phyloP scores from a whole-genome alignment of 2,329 filamentous ascomycete species.

The Lasiodiplodia sp. region DNA sequence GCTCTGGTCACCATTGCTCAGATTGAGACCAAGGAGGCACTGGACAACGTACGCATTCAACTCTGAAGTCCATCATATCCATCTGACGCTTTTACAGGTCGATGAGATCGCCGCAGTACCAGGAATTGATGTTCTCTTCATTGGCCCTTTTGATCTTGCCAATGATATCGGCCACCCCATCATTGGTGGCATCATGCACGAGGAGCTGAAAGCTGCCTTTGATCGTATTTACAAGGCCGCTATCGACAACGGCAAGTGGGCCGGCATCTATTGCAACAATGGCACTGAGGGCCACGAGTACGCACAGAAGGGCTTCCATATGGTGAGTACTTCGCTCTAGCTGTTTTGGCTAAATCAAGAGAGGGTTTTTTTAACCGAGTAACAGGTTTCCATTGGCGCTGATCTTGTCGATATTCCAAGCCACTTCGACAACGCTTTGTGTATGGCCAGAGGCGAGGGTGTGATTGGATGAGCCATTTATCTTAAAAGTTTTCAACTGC shows the following conservation, averaged over 20 bases:
- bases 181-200: conserved; percentile 54
- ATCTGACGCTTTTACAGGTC: conserved; percentile 39
- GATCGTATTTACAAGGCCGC: conserved; percentile 60
- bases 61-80: background rate
- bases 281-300: conserved; percentile 60
- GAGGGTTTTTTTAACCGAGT: too few relatives aligned
- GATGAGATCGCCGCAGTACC: conserved; percentile 60
- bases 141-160: conserved; percentile 64
- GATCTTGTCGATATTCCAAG: conserved; percentile 56
- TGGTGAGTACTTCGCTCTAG: conserved; percentile 38
- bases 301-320: conserved; percentile 62
- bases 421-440: conserved; percentile 47
- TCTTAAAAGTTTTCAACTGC: too few relatives aligned
- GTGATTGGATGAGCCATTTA: background rate
- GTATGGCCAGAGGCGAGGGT: conserved; percentile 40
- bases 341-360: too few relatives aligned
- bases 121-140: conserved; percentile 61
- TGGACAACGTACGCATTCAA: conserved; percentile 39
- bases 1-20: conserved; percentile 59
- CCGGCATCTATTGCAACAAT: conserved; percentile 62
- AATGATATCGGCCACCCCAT: conserved; percentile 65
- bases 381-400: conserved; percentile 39
- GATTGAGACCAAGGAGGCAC: conserved; percentile 54
- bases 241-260: conserved; percentile 59
- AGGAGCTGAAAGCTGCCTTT: conserved; percentile 60